Evolutionary conservation across 2,329 filamentous ascomycete species (phyloP), one percentile per base, ranked within the genome.

Genomic region (Venturia asperata): DNA sequence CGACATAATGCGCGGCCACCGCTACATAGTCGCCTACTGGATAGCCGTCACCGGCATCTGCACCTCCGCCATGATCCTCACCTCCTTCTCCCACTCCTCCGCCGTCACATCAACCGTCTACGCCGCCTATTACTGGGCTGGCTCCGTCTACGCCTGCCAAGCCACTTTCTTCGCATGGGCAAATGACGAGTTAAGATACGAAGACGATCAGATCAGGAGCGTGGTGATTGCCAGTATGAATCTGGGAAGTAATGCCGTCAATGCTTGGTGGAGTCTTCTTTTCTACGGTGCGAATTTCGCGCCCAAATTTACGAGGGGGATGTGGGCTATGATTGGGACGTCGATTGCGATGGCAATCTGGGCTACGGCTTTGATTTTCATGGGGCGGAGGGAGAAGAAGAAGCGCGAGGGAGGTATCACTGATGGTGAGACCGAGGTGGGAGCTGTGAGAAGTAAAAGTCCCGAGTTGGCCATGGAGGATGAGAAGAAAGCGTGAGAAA

Each of bases 151-250:
- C 69, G 87, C 87, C 0, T 88, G 87, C 70, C 87, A 91, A 73
- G 87, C 88, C 0, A 88, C 85, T 0, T 90, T 90, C 69, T 90
- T 91, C 69, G 87, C 88, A 0, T 90, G 87, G 87, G 87, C 86
- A 27, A 90, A 91, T 69, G 87, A 90, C 70, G 84, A 85, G 1
- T 83, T 88, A 15, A 0, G 52, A 21, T 82, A 83, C 65, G 83
- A 89, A 69, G 83, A 88, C 66, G 81, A 83, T 24, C 80, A 85
- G 58, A 82, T 87, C 68, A 79, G 88, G 4, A 85, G 82, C 2
- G 81, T 90, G 1, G 87, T 90, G 0, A 82, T 91, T 43, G 87
- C 87, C 0, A 84, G 85, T 15, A 91, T 91, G 88, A 90, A 90
- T 67, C 75, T 87, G 69, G 84, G 84, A 0, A 88, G 80, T 70